These are phyloP conservation scores for Paramecium octaurelia DNA, from an alignment of 73 alveolate genomes.

Conservation along the genomic window DNA sequence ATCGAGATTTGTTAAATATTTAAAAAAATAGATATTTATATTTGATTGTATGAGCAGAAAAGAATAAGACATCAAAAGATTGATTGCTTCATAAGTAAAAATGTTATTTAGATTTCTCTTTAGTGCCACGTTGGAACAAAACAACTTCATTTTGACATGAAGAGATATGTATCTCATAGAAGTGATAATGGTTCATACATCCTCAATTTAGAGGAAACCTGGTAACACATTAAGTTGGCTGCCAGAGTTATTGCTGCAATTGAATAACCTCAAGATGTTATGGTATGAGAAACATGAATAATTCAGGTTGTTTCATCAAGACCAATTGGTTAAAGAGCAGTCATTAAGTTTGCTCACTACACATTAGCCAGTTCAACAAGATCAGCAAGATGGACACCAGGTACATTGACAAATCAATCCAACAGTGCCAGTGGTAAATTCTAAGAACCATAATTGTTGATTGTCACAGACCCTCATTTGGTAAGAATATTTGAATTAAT, in stretches of 20 bases:
- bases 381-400: slow-evolving; percentile 98
- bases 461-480: slow-evolving; percentile 90
- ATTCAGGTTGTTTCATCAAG: slow-evolving; percentile 75
- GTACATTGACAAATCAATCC: slow-evolving; percentile 84
- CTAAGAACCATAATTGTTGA: slow-evolving; percentile 94
- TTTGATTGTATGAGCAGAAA: slow-evolving; percentile 53
- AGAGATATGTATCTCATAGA: slow-evolving; percentile 75
- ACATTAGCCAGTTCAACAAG: slow-evolving; percentile 80
- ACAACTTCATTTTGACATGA: slow-evolving; percentile 78
- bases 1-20: slow-evolving; percentile 37
- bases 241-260: slow-evolving; percentile 93
- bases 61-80: slow-evolving; percentile 65
- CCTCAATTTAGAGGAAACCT: slow-evolving; percentile 79
- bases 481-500: neutral
- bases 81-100: slow-evolving; percentile 62
- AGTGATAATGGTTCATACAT: slow-evolving; percentile 73
- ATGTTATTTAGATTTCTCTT: neutral
- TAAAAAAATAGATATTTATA: slow-evolving; percentile 23
- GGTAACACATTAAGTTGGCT: slow-evolving; percentile 88
- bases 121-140: slow-evolving; percentile 75
- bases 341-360: slow-evolving; percentile 92
- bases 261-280: slow-evolving; percentile 80
- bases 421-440: slow-evolving; percentile 67
- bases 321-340: slow-evolving; percentile 95
- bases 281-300: slow-evolving; percentile 51